These are phyloP conservation scores for Aureobasidium vineae DNA, from an alignment of 2,329 filamentous ascomycete species.

Conservation along the genomic window DNA sequence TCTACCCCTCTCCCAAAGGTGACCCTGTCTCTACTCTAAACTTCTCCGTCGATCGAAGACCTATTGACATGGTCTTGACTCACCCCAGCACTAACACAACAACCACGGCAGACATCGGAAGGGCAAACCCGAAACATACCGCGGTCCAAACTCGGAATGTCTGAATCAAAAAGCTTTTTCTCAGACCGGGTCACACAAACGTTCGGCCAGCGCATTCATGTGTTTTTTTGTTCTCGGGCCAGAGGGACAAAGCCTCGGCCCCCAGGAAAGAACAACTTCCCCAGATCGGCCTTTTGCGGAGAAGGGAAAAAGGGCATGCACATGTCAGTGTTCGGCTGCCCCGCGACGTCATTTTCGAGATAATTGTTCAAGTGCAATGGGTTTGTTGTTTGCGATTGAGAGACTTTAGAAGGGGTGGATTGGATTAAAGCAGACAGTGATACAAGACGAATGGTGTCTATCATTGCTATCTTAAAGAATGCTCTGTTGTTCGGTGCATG, in stretches of 20 bases:
- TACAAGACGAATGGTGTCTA: neutral
- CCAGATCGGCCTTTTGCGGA: constrained; percentile 26
- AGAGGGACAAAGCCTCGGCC: constrained; percentile 15
- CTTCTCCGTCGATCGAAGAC: neutral
- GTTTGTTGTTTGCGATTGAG: neutral
- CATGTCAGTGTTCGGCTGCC: neutral
- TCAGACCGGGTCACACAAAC: neutral
- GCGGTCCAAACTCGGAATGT: constrained; percentile 9
- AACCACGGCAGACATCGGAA: neutral
- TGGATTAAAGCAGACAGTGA: neutral
- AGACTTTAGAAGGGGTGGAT: neutral
- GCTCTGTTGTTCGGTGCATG: neutral
- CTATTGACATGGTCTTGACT: neutral
- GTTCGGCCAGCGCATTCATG: neutral
- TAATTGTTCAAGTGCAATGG: neutral
- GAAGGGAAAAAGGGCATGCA: too few relatives aligned
- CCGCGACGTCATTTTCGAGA: constrained; percentile 13
- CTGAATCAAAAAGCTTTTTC: neutral
- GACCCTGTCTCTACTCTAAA: neutral
- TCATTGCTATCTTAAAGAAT: neutral
- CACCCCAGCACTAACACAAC: neutral
- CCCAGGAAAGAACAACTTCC: neutral
- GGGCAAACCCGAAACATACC: neutral
- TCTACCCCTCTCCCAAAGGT: too few relatives aligned
- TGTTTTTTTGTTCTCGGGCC: constrained; percentile 4